Evolutionary conservation across 495 filamentous ascomycete genomes (phyloP).

Genomic region (Talaromyces wortmannii): DNA sequence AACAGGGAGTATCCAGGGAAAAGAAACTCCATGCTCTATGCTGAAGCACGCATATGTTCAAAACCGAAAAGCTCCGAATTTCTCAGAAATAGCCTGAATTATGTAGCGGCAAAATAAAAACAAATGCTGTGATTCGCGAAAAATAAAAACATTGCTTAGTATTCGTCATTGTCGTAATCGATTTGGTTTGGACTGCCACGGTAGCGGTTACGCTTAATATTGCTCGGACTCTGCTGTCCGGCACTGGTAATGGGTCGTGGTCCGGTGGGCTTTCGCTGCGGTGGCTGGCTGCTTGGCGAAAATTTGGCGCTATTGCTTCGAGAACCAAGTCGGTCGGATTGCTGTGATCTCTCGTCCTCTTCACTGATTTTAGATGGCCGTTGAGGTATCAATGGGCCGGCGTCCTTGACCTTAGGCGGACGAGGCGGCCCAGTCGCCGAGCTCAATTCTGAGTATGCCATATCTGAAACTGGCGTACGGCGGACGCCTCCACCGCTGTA

Average conservation of each 20-base stretch:
- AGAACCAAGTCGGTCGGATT: conserved; percentile 37
- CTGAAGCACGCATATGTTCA: not conserved
- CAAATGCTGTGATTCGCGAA: not conserved
- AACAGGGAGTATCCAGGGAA: not conserved
- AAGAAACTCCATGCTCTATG: conserved; percentile 1
- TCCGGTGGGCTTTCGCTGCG: conserved; percentile 47
- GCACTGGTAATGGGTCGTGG: conserved; percentile 43
- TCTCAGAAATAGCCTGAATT: not conserved
- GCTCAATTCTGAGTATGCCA: conserved; percentile 41
- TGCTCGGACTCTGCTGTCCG: conserved; percentile 38
- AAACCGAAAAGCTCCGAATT: not conserved
- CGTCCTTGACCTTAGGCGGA: conserved; percentile 46
- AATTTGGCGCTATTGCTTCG: conserved; percentile 17
- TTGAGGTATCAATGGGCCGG: conserved; percentile 44
- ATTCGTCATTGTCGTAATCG: conserved; percentile 29
- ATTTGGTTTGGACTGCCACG: conserved; percentile 42
- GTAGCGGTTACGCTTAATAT: conserved; percentile 36
- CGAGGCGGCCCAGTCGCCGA: conserved; percentile 31
- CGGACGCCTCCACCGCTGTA: conserved; percentile 35
- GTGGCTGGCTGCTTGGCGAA: conserved; percentile 29
- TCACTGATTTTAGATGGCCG: conserved; percentile 36
- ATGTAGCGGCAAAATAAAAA: not conserved
- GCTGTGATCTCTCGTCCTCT: conserved; percentile 26
- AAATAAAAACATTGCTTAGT: not conserved
- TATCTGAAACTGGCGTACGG: conserved; percentile 47